Percentiles rank a stretch among this genome's conserved stretches.
Evolutionary conservation across 176 grass and related monocot genomes (phyloP).

Genomic region (Musa troglodytarum): DNA sequence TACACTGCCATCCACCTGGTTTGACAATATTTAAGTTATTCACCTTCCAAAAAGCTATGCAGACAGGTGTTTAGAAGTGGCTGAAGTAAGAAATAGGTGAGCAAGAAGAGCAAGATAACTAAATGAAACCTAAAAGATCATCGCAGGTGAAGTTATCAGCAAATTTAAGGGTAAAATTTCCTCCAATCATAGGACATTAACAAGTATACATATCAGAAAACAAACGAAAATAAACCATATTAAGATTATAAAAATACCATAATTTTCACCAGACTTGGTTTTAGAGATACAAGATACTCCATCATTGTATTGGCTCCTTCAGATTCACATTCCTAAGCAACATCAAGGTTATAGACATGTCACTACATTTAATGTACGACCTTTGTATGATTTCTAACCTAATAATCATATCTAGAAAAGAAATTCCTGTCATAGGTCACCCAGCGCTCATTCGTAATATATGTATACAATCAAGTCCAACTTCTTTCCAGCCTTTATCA

Average conservation of each 20-base stretch:
- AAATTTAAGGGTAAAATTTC: constrained; percentile 61
- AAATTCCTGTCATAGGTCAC: constrained; percentile 81
- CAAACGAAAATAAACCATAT: not conserved
- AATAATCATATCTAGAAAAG: constrained; percentile 92
- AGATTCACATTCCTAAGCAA: constrained; percentile 58
- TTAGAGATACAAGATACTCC: constrained; percentile 46
- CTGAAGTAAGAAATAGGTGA: too few relatives aligned
- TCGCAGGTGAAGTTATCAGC: constrained; percentile 84
- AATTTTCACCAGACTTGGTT: constrained; percentile 49
- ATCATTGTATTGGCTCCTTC: constrained; percentile 68
- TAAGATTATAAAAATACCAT: constrained; percentile 27
- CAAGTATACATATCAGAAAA: not conserved
- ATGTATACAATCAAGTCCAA: constrained; percentile 62
- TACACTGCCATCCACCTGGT: constrained; percentile 63
- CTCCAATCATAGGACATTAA: constrained; percentile 28
- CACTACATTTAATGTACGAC: not conserved
- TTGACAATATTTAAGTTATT: not conserved
- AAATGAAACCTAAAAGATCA: constrained; percentile 38
- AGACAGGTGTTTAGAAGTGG: not conserved
- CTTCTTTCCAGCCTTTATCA: constrained; percentile 59
- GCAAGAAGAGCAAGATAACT: too few relatives aligned
- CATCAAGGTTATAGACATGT: not conserved
- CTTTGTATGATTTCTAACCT: constrained; percentile 29
- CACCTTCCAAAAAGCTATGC: not conserved
- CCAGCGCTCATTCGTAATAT: constrained; percentile 81